Conservation (phyloP, 768 basidiomycete genomes). For the Hygrocybe punicea region DNA sequence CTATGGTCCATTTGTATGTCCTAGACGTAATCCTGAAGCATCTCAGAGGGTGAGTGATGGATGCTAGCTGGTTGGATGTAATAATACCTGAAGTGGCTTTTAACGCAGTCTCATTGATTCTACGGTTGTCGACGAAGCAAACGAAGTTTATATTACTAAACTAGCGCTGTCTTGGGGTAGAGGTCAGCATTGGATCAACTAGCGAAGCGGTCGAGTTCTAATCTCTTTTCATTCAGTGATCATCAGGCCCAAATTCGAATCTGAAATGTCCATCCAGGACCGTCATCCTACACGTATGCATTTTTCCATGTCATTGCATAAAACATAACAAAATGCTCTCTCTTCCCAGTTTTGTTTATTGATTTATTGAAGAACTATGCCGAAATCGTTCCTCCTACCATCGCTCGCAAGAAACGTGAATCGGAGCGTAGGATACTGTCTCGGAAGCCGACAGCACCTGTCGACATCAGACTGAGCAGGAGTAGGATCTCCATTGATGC, state of each 20-base stretch:
- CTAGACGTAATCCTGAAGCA: constrained; percentile 77
- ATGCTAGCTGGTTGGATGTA: background rate
- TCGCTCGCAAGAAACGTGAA: constrained; percentile 82
- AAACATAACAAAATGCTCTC: background rate
- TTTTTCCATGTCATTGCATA: background rate
- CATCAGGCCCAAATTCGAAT: constrained; percentile 77
- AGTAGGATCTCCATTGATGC: constrained; percentile 68
- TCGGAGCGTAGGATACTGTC: constrained; percentile 80
- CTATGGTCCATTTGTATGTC: constrained; percentile 76
- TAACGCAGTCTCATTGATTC: constrained; percentile 58
- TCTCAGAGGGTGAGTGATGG: constrained; percentile 55
- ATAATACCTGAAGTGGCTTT: background rate
- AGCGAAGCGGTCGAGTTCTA: background rate
- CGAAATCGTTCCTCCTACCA: constrained; percentile 72
- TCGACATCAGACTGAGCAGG: constrained; percentile 86
- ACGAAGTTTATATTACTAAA: constrained; percentile 83
- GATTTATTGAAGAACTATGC: constrained; percentile 78
- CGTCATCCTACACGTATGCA: constrained; percentile 73
- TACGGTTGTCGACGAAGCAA: constrained; percentile 66
- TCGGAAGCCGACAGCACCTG: constrained; percentile 80
- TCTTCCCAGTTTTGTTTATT: constrained; percentile 66
- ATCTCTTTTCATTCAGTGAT: constrained; percentile 49
- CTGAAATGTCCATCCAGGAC: constrained; percentile 84
- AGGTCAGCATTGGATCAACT: constrained; percentile 47
- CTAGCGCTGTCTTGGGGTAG: constrained; percentile 84